Percentiles rank a stretch among this genome's conserved stretches.
Conservation (phyloP, 345 rosid genomes). For the Capsella bursapastoris region DNA sequence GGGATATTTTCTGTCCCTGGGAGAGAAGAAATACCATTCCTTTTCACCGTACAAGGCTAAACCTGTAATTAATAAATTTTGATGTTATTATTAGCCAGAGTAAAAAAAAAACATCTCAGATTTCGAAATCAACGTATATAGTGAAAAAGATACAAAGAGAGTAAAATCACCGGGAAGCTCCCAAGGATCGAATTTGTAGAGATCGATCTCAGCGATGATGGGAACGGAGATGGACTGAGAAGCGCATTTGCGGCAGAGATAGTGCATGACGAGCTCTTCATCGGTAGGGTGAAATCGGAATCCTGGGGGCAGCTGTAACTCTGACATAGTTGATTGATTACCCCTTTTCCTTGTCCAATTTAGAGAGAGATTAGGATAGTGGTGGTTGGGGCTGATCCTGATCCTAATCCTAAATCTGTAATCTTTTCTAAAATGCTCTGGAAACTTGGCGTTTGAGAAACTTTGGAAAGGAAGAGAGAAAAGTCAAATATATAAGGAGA, state of each 20-base stretch:
- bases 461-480: slow-evolving; percentile 46
- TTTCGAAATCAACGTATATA: not conserved
- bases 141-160: not conserved
- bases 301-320: slow-evolving; percentile 78
- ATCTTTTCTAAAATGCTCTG: no score
- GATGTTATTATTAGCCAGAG: not conserved
- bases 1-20: slow-evolving; percentile 87
- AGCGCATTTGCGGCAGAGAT: slow-evolving; percentile 77
- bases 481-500: slow-evolving; percentile 56
- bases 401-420: not conserved
- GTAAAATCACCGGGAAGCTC: slow-evolving; percentile 74
- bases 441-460: slow-evolving; percentile 52
- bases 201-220: slow-evolving; percentile 83
- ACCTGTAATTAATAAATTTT: slow-evolving; percentile 44
- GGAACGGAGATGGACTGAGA: slow-evolving; percentile 81
- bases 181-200: slow-evolving; percentile 91
- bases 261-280: slow-evolving; percentile 93
- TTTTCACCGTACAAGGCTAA: slow-evolving; percentile 86
- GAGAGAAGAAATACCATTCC: slow-evolving; percentile 97
- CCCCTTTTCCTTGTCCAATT: not conserved
- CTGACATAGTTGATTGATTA: slow-evolving; percentile 35
- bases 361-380: not conserved
- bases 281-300: slow-evolving; percentile 96
- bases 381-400: slow-evolving; percentile 7
- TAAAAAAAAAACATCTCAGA: not conserved